Percentiles rank a stretch among this genome's conserved stretches.
These are phyloP conservation scores for Przewalskia tangutica DNA, from an alignment of 257 asterid species.

Conservation along the genomic window DNA sequence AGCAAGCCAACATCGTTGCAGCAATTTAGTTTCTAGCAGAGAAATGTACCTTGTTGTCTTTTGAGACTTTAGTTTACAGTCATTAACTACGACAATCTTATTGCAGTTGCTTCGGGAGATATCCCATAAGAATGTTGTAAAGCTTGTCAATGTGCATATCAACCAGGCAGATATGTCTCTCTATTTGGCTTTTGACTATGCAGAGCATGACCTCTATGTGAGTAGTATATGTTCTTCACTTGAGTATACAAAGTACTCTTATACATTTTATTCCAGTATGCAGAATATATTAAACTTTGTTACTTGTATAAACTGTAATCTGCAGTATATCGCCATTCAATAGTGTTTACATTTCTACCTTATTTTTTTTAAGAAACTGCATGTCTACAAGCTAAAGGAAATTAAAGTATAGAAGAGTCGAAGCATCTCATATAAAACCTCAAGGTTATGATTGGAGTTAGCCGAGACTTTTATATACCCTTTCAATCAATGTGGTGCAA, in stretches of 20 bases:
- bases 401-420: background rate
- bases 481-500: background rate
- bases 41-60: background rate
- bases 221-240: slow-evolving; percentile 35
- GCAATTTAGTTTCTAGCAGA: background rate
- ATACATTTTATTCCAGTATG: background rate
- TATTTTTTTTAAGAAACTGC: background rate
- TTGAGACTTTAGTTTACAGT: background rate
- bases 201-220: slow-evolving; percentile 96
- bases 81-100: background rate
- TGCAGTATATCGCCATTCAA: background rate
- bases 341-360: background rate
- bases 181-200: slow-evolving; percentile 92
- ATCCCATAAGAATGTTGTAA: slow-evolving; percentile 83
- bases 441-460: background rate
- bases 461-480: background rate
- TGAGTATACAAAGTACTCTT: background rate
- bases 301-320: background rate
- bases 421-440: background rate
- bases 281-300: background rate
- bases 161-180: slow-evolving; percentile 91
- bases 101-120: slow-evolving; percentile 97
- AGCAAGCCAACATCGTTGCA: too few relatives aligned
- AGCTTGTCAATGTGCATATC: slow-evolving; percentile 96
- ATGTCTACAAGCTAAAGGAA: background rate